Percentiles rank a stretch among this genome's conserved stretches.
phyloP scores from a whole-genome alignment of 2,329 filamentous ascomycete species.

The Colletotrichum sp. region DNA sequence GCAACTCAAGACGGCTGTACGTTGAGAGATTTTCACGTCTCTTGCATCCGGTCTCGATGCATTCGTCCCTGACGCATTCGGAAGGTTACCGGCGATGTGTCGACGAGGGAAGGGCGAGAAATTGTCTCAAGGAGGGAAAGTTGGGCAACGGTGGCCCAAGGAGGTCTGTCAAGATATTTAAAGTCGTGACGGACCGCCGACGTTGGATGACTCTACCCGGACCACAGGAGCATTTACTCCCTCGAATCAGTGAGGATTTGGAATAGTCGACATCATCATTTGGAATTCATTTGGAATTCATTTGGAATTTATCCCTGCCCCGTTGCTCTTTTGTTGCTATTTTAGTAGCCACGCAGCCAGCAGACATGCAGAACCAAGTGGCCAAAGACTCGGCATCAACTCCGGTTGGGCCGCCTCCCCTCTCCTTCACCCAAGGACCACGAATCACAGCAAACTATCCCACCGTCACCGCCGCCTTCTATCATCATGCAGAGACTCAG shows the following conservation, averaged over 20 bases:
- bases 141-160: background rate
- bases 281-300: slow-evolving; percentile 12
- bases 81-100: background rate
- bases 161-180: slow-evolving; percentile 10
- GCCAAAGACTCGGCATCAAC: background rate
- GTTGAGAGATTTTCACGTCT: background rate
- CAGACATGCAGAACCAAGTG: slow-evolving; percentile 3
- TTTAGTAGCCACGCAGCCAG: slow-evolving; percentile 3
- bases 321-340: slow-evolving; percentile 4
- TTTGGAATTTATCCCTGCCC: slow-evolving; percentile 11
- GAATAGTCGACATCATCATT: slow-evolving; percentile 3
- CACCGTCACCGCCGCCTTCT: slow-evolving; percentile 22
- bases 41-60: background rate
- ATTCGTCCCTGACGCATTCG: background rate
- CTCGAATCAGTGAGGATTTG: background rate
- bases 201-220: background rate
- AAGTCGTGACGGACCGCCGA: background rate
- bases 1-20: slow-evolving; percentile 12
- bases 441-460: slow-evolving; percentile 1
- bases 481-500: slow-evolving; percentile 32
- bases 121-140: background rate
- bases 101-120: background rate
- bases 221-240: slow-evolving; percentile 15
- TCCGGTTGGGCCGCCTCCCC: slow-evolving; percentile 8
- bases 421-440: slow-evolving; percentile 3